Percentiles rank a stretch among this genome's conserved stretches.
These are phyloP conservation scores for Chytriomyces sp. DNA, from an alignment of 192 early-diverging fungal species.

Conservation along the genomic window DNA sequence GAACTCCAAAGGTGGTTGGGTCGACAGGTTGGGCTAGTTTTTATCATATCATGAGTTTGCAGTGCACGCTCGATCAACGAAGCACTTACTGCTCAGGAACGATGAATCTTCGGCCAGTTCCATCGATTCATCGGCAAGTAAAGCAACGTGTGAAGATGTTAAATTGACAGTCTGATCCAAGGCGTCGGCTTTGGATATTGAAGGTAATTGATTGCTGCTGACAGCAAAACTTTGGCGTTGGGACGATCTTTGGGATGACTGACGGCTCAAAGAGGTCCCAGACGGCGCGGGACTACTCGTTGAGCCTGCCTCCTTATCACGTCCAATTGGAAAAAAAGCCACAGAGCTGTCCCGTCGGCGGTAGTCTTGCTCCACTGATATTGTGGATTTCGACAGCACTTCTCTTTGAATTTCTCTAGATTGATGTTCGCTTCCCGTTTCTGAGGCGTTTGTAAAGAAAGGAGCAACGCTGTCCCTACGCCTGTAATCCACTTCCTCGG, in stretches of 20 bases:
- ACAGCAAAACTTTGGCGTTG: too few species aligned
- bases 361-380: not conserved
- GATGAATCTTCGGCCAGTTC: conserved; percentile 20
- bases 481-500: not conserved
- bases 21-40: not conserved
- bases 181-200: too few species aligned
- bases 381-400: not conserved
- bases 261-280: too few species aligned
- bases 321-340: not conserved
- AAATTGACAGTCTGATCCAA: too few species aligned
- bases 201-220: too few species aligned
- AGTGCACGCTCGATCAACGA: too few species aligned
- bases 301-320: not conserved
- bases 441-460: conserved; percentile 2
- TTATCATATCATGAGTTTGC: not conserved
- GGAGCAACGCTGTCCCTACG: conserved; percentile 8
- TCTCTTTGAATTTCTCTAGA: not conserved
- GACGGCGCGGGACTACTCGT: too few species aligned
- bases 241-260: too few species aligned
- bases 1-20: not conserved
- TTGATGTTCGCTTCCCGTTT: not conserved
- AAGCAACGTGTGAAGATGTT: too few species aligned
- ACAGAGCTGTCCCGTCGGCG: not conserved
- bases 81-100: not conserved
- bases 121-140: conserved; percentile 27